Percentiles rank a stretch among this genome's conserved stretches.
Conservation (phyloP, 352 stramenopile species). For the Thraustotheca clavata region DNA sequence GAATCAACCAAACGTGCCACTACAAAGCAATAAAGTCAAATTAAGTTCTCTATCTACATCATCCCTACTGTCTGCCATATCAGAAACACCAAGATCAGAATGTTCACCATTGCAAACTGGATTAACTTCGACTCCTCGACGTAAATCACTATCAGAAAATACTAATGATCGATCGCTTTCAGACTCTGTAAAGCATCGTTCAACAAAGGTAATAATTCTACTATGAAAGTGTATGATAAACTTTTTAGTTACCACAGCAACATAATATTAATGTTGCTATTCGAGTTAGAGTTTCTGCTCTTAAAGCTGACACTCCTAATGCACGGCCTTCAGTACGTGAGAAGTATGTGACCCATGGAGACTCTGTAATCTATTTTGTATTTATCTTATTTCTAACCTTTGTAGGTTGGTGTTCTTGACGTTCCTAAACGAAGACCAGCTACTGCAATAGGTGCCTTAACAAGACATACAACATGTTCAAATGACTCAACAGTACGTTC, state of each 20-base stretch:
- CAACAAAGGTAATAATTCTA: neutral
- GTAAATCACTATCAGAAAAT: neutral
- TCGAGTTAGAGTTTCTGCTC: slow-evolving; percentile 6
- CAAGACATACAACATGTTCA: neutral
- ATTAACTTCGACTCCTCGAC: neutral
- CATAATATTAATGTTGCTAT: neutral
- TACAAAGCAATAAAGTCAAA: slow-evolving; percentile 13
- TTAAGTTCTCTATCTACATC: neutral
- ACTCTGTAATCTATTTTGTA: neutral
- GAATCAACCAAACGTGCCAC: neutral
- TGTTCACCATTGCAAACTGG: too few species aligned
- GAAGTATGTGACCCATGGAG: slow-evolving; percentile 18
- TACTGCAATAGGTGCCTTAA: slow-evolving; percentile 1
- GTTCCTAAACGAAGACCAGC: slow-evolving; percentile 5
- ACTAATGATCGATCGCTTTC: neutral
- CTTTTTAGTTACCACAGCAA: neutral
- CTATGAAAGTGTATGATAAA: neutral
- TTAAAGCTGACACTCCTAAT: slow-evolving; percentile 17
- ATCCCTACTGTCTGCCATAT: neutral
- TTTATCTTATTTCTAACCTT: neutral
- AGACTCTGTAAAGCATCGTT: neutral
- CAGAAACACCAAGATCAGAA: too few species aligned
- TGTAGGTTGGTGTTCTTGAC: slow-evolving; percentile 11
- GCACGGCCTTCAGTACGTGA: neutral
- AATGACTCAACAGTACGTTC: neutral